Conservation (phyloP, 164 flowering plant genomes). For the Magnolia kwangsiensis region DNA sequence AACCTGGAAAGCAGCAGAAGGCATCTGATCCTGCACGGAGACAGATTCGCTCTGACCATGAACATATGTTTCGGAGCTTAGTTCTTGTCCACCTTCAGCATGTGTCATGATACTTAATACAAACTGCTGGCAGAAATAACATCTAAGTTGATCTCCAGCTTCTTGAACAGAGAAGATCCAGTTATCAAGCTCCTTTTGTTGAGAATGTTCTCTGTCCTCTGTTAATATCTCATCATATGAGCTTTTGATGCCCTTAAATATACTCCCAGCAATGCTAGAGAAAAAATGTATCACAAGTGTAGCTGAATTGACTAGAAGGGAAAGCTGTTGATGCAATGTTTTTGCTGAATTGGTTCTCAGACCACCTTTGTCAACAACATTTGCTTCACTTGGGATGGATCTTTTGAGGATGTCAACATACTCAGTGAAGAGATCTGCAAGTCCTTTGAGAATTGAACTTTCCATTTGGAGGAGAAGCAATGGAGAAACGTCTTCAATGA, state of each 20-base stretch:
- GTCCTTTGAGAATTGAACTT: constrained; percentile 39
- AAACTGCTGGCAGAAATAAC: constrained; percentile 35
- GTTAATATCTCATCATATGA: constrained; percentile 15
- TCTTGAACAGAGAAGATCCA: constrained; percentile 29
- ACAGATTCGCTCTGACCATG: constrained; percentile 16
- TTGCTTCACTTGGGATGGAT: constrained; percentile 27
- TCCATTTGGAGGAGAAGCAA: constrained; percentile 51
- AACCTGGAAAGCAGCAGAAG: constrained; percentile 53
- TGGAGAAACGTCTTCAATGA: constrained; percentile 34
- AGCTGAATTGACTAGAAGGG: constrained; percentile 44
- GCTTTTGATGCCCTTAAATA: constrained; percentile 13
- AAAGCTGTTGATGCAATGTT: constrained; percentile 41
- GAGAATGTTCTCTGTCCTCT: constrained; percentile 3
- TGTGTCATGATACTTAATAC: constrained; percentile 28
- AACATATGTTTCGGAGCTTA: constrained; percentile 15
- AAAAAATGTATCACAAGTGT: constrained; percentile 33
- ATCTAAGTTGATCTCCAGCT: constrained; percentile 29
- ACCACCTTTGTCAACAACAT: constrained; percentile 18
- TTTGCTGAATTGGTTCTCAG: constrained; percentile 30
- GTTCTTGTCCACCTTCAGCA: constrained; percentile 16
- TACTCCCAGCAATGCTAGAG: constrained; percentile 24
- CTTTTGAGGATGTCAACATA: constrained; percentile 44
- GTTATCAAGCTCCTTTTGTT: constrained; percentile 28
- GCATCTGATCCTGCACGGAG: constrained; percentile 21
- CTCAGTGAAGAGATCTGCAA: constrained; percentile 42